A percentile compares a stretch with the other conserved stretches of the same genome.
phyloP scores from a whole-genome alignment of 495 filamentous ascomycete species.

The Podospora pseudocomata region DNA sequence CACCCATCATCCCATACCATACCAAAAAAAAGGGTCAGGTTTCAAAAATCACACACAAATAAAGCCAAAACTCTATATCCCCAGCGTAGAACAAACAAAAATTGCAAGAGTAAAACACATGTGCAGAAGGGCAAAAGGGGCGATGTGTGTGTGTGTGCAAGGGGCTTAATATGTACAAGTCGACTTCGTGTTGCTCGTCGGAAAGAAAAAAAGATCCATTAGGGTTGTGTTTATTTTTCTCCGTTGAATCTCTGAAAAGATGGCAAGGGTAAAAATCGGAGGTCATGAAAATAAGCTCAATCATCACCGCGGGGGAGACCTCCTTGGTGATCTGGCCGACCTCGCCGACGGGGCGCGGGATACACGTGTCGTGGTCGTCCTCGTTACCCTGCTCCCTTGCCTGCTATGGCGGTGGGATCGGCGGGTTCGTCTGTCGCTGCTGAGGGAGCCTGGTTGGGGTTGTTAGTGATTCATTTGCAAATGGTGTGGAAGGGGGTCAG shows the following conservation, averaged over 20 bases:
- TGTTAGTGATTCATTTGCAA: constrained; percentile 21
- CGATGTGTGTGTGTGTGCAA: too few species aligned
- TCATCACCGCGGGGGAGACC: constrained; percentile 2
- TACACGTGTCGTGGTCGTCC: constrained; percentile 30
- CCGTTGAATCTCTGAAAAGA: too few species aligned
- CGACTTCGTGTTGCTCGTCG: background rate
- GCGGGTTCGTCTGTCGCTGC: constrained; percentile 32
- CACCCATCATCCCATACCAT: background rate
- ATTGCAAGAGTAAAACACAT: background rate
- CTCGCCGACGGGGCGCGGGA: constrained; percentile 28
- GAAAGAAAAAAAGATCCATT: too few species aligned
- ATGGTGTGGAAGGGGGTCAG: background rate
- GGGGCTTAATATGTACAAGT: too few species aligned
- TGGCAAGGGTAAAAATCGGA: background rate
- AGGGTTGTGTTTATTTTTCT: too few species aligned
- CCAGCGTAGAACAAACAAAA: background rate
- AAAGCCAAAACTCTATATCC: background rate
- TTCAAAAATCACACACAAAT: background rate
- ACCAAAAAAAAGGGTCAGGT: background rate
- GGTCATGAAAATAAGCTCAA: background rate
- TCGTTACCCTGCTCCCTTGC: constrained; percentile 27
- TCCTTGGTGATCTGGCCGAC: constrained; percentile 20
- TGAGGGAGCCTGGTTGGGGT: constrained; percentile 38
- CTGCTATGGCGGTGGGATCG: constrained; percentile 25
- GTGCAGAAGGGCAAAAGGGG: constrained; percentile 10